Percentiles rank a stretch among this genome's conserved stretches.
Conservation (phyloP, 179 eudicot species). For the Actinidia polygama region DNA sequence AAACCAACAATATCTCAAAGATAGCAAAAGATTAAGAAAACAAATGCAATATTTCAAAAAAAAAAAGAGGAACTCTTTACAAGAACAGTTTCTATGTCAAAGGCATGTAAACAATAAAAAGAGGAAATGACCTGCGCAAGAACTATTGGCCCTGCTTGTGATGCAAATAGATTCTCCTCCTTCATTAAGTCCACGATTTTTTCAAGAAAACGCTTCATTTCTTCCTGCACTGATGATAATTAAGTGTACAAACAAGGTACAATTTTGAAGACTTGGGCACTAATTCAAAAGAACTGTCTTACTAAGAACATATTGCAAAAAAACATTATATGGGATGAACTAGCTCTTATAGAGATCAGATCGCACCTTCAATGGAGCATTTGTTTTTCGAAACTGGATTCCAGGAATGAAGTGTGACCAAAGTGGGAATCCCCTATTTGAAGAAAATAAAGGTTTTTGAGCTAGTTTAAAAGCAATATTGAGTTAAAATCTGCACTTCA, state of each 20-base stretch:
- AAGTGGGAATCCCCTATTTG: constrained; percentile 54
- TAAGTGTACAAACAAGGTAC: not conserved
- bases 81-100: not conserved
- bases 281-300: not conserved
- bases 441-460: not conserved
- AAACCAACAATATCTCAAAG: not conserved
- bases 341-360: not conserved
- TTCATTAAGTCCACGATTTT: constrained; percentile 57
- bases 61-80: not conserved
- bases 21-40: not conserved
- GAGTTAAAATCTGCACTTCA: constrained; percentile 1
- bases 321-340: not conserved
- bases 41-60: not conserved
- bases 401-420: constrained; percentile 62
- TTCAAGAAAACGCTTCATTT: constrained; percentile 49
- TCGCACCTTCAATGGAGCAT: constrained; percentile 44
- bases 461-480: not conserved
- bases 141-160: constrained; percentile 67
- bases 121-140: constrained; percentile 45
- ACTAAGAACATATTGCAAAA: not conserved
- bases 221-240: constrained; percentile 36
- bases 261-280: not conserved
- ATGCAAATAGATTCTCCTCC: constrained; percentile 52
- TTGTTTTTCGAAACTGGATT: constrained; percentile 52
- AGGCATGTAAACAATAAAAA: constrained; percentile 5